Evolutionary conservation across 768 basidiomycete species (phyloP), one percentile per base, ranked within the genome.

Genomic region (Kwoniella bestiolae): DNA sequence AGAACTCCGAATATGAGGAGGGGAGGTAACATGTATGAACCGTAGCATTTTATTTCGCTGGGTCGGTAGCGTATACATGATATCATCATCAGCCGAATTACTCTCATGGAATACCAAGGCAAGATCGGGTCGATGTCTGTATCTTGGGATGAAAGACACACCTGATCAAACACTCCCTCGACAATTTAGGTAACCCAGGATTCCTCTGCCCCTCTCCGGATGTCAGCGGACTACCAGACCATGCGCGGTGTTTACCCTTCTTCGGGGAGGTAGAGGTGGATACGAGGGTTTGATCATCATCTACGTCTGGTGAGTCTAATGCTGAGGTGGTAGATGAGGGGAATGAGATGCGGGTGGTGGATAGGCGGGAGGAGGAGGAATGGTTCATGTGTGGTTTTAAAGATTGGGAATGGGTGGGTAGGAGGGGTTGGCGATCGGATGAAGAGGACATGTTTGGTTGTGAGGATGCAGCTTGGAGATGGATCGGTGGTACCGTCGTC

Each of bases 221-320:
- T n/a, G 57, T 52, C 38, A 61, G 35, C 6, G 60, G 60, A 51
- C 91, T 93, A 7, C 88, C 87, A 81, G 83, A 16, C 91, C 87
- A 35, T 92, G 93, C 69, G 91, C 89, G 16, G 87, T 86, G 80
- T 98, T 50, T 49, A 3, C 7, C 29, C 29, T 32, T 49, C 94
- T 0, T 90, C 90, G 1, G 69, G 68, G 71, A 45, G 45, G 8
- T 31, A 47, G 71, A 45, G 45, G 8, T 31, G 35, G 67, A 44
- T 21, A 49, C 11, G 34, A 63, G 51, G 18, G 59, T 57, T n/a
- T 50, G 51, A 44, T 61, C 60, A 16, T 56, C 58, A 9, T 53
- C 66, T 21, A 16, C 12, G 18, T 21, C 29, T n/a, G 41, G n/a
- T 50, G 49, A 12, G 12, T 47, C 56, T 2, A 69, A 50, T 2